Base-by-base conservation (phyloP, 140 eudicot species). In the Stevia rebaudiana region DNA sequence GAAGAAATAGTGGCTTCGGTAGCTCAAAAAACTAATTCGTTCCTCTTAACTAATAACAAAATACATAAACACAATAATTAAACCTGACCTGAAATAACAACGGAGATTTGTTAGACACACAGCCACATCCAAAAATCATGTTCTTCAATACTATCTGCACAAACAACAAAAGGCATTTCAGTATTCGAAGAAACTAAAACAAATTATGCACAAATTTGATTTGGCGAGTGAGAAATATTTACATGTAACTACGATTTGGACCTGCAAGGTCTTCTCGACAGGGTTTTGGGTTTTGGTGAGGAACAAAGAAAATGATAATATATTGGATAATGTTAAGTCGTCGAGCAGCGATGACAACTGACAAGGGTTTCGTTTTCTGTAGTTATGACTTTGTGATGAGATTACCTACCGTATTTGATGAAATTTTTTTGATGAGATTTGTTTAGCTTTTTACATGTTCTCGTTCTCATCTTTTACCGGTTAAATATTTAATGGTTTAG, bases 91-190 rank as follows among this genome's bases (percentile, higher is more conserved):
- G 79, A 61, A 75, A 68, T 9, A 75, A 19, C 11, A 75, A 16
- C 0, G 79, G 75, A 9, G 79, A 40, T 42, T 68, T 75, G 53
- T 61, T 68, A 68, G 75, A n/a, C 0, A 61, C 13, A 42, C 79
- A 68, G 37, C 79, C 79, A 61, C 79, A 75, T 68, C 79, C 79
- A 50, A 70, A 18, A 68, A 75, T 68, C 79, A 75, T 75, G 24
- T 22, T 60, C 61, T 64, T 59, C 31, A 42, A 65, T 36, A 44
- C 11, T 40, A 60, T 42, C 75, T 68, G 74, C 74, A 50, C 59
- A 41, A 40, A 68, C n/a, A 58, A 43, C 63, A 28, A n/a, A 12
- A 40, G 12, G 13, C 21, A 52, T 19, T 70, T 69, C 11, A 56
- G 50, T 31, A 66, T 17, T 6, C 51, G 7, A 46, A 39, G 37